A percentile compares a stretch with the other conserved stretches of the same genome.
phyloP scores from a whole-genome alignment of 768 basidiomycete genomes.

The Macrolepiota dolichaula region DNA sequence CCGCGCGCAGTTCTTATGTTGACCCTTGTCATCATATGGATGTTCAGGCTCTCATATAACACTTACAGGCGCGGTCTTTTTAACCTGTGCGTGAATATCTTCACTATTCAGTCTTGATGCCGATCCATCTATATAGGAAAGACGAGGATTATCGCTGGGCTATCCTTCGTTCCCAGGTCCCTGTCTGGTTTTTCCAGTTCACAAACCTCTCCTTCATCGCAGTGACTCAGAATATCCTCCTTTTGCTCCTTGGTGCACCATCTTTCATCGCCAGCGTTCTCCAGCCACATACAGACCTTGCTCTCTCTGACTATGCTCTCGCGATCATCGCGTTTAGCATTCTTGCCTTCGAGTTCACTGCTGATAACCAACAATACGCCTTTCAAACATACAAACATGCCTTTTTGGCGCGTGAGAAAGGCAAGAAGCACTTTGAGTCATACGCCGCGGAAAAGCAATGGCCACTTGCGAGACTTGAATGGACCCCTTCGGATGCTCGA shows the following conservation, averaged over 20 bases:
- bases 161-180: constrained; percentile 57
- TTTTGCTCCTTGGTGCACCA: constrained; percentile 69
- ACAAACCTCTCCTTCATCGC: constrained; percentile 68
- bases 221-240: constrained; percentile 74
- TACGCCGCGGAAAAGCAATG: constrained; percentile 53
- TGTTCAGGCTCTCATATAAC: constrained; percentile 72
- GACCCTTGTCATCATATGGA: constrained; percentile 64
- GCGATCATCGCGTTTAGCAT: constrained; percentile 53
- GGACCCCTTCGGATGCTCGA: constrained; percentile 63
- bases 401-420: constrained; percentile 28
- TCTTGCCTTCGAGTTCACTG: constrained; percentile 70
- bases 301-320: constrained; percentile 60
- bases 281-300: constrained; percentile 51
- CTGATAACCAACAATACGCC: constrained; percentile 91
- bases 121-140: constrained; percentile 34
- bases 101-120: background rate
- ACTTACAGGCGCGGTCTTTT: constrained; percentile 84
- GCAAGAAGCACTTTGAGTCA: constrained; percentile 27
- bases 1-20: constrained; percentile 77
- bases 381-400: constrained; percentile 78
- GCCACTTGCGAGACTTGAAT: constrained; percentile 61
- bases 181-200: constrained; percentile 41
- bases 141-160: constrained; percentile 95
- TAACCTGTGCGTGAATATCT: constrained; percentile 43
- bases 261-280: constrained; percentile 49